These are phyloP conservation scores for Xylariaceae sp. DNA, from an alignment of 2,329 filamentous ascomycete species.

Conservation along the genomic window DNA sequence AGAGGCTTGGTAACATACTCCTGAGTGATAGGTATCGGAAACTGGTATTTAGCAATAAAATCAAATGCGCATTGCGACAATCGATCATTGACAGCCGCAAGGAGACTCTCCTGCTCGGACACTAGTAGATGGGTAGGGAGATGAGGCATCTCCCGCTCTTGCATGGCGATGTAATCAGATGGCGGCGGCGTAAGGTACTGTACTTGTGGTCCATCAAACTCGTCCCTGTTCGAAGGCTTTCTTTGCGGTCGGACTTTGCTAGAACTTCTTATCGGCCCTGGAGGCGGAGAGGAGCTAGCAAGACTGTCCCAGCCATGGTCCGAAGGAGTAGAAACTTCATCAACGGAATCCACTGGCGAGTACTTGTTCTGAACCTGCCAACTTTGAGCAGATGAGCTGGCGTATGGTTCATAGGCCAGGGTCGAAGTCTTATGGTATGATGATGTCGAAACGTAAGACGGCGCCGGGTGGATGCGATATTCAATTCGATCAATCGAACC, in stretches of 20 bases:
- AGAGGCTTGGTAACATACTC: slow-evolving; percentile 39
- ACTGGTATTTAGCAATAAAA: slow-evolving; percentile 87
- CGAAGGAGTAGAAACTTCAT: slow-evolving; percentile 55
- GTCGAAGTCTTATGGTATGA: slow-evolving; percentile 34
- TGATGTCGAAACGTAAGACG: slow-evolving; percentile 40
- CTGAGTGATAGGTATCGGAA: slow-evolving; percentile 76
- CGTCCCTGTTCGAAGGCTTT: slow-evolving; percentile 74
- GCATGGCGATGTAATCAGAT: slow-evolving; percentile 64
- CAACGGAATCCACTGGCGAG: slow-evolving; percentile 53
- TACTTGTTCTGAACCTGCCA: slow-evolving; percentile 48
- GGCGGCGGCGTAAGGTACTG: slow-evolving; percentile 72
- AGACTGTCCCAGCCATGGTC: slow-evolving; percentile 55
- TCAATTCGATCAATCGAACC: slow-evolving; percentile 38
- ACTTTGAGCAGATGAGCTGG: slow-evolving; percentile 38
- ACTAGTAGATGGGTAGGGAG: slow-evolving; percentile 77
- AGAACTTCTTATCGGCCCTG: slow-evolving; percentile 42
- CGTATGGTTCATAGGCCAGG: slow-evolving; percentile 36
- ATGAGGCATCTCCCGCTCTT: slow-evolving; percentile 75
- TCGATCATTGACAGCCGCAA: slow-evolving; percentile 76
- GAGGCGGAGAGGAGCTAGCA: slow-evolving; percentile 36
- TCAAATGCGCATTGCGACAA: slow-evolving; percentile 82
- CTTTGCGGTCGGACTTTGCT: slow-evolving; percentile 54
- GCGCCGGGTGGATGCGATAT: slow-evolving; percentile 35
- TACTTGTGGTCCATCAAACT: slow-evolving; percentile 76
- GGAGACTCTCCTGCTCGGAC: slow-evolving; percentile 77